Conservation (phyloP, 371 early-diverging fungal genomes). For the Blyttiomyces sp. region DNA sequence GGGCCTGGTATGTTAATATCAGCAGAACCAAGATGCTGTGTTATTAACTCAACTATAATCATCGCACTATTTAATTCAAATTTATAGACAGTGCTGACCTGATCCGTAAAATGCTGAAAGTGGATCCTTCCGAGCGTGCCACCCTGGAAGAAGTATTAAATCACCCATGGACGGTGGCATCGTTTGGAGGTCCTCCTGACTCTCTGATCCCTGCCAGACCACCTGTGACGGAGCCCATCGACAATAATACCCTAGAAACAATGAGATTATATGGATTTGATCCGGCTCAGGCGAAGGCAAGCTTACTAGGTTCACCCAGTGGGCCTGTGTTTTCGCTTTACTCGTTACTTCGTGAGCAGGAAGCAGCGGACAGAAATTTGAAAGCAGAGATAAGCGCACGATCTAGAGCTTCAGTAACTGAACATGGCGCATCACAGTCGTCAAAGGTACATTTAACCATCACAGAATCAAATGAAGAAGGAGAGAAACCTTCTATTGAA, state of each 20-base stretch:
- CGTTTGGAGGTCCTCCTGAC: constrained; percentile 30
- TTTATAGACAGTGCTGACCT: constrained; percentile 39
- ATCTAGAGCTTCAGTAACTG: background rate
- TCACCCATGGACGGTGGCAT: constrained; percentile 37
- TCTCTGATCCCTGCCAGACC: constrained; percentile 31
- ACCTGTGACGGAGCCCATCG: constrained; percentile 13
- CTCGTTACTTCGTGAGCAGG: constrained; percentile 30
- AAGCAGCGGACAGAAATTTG: constrained; percentile 3
- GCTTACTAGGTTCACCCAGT: constrained; percentile 1
- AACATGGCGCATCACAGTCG: background rate
- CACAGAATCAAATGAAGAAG: background rate
- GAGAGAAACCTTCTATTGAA: background rate
- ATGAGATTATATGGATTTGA: constrained; percentile 42
- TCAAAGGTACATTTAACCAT: background rate
- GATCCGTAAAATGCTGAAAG: constrained; percentile 36
- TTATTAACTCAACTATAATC: constrained; percentile 36
- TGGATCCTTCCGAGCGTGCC: constrained; percentile 32
- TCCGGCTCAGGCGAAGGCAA: constrained; percentile 12
- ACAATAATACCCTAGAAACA: constrained; percentile 23
- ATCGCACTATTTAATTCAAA: constrained; percentile 52
- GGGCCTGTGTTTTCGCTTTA: constrained; percentile 37
- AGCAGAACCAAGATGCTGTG: too few relatives aligned
- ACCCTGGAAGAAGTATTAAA: constrained; percentile 31
- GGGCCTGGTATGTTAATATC: constrained; percentile 20
- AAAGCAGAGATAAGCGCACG: background rate